Conservation (phyloP, 176 grass and related monocot species). For the Stipa capillata region DNA sequence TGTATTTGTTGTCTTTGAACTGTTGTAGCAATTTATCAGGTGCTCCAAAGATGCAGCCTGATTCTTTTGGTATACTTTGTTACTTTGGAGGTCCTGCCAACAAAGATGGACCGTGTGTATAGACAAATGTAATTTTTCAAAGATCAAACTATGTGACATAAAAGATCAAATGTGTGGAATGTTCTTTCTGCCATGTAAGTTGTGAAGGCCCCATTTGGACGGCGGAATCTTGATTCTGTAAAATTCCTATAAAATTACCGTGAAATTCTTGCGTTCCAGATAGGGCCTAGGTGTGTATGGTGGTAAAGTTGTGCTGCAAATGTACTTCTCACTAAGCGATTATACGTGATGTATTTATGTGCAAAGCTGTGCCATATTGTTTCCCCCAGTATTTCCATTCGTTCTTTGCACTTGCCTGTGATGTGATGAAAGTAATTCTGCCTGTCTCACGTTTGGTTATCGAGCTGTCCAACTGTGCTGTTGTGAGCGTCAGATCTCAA, state of each 20-base stretch:
- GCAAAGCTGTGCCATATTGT: too few species aligned
- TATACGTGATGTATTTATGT: too few species aligned
- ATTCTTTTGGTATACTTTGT: constrained; percentile 11
- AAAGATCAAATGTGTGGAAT: not conserved
- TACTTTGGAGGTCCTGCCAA: not conserved
- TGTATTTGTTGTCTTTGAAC: constrained; percentile 8
- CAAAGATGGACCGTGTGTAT: not conserved
- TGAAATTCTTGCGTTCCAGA: too few species aligned
- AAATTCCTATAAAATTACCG: not conserved
- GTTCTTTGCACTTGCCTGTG: too few species aligned
- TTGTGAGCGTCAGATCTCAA: not conserved
- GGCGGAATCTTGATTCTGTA: not conserved
- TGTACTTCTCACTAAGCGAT: too few species aligned
- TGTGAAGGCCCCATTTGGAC: not conserved
- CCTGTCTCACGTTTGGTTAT: not conserved
- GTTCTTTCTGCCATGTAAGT: not conserved
- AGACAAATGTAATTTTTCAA: not conserved
- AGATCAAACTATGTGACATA: not conserved
- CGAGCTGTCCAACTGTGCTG: not conserved
- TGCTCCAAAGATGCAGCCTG: constrained; percentile 17
- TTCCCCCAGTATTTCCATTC: too few species aligned
- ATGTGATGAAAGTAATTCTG: too few species aligned
- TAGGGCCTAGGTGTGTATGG: too few species aligned
- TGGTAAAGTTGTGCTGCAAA: too few species aligned
- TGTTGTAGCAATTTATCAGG: constrained; percentile 25